Base-by-base conservation (phyloP, 768 basidiomycete genomes). In the Hysterangium stoloniferum region DNA sequence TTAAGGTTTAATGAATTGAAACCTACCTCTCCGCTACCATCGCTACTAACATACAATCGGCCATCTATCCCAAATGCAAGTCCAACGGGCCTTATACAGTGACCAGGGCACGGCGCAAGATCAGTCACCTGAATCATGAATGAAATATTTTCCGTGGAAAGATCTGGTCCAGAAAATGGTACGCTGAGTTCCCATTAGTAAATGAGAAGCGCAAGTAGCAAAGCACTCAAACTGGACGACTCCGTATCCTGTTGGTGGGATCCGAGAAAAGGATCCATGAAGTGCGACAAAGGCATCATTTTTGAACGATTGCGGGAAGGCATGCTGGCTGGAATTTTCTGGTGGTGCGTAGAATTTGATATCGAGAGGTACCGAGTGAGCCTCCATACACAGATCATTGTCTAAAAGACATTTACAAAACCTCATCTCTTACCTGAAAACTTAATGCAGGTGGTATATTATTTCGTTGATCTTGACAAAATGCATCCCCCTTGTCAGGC, bases 291-390 rank as follows among this genome's bases (percentile, higher is more conserved):
- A 70, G 1, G 70, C 68, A 46, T 71, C 64, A 1, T 63, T 64
- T 22, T 46, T 48, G 42, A 64, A 63, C 7, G 56, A 52, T 7
- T 43, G 48, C 2, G 70, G 68, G 41, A 72, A 65, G 24, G 48
- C 54, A 43, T 38, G 48, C 27, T 48, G 61, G 55, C 6, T 48
- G 38, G 57, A 47, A 3, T 52, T 38, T 25, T 15, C 22, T 33
- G 36, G 40, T 0, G 55, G 53, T 5, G 50, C 51, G 54, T 67
- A 73, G 56, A 72, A 70, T 50, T 72, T 74, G 59, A 74, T 67
- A 55, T 74, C 73, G 9, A 74, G 63, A 1, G 73, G 73, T 2
- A 71, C 72, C 11, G 71, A 72, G 56, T 75, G 73, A 1, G 72
- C 70, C 71, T 74, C 17, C 32, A 45, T 46, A 22, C 32, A 34